Evolutionary conservation across 768 basidiomycete genomes (phyloP), one percentile per base, ranked within the genome.

Genomic region (Wakefieldia striispora): DNA sequence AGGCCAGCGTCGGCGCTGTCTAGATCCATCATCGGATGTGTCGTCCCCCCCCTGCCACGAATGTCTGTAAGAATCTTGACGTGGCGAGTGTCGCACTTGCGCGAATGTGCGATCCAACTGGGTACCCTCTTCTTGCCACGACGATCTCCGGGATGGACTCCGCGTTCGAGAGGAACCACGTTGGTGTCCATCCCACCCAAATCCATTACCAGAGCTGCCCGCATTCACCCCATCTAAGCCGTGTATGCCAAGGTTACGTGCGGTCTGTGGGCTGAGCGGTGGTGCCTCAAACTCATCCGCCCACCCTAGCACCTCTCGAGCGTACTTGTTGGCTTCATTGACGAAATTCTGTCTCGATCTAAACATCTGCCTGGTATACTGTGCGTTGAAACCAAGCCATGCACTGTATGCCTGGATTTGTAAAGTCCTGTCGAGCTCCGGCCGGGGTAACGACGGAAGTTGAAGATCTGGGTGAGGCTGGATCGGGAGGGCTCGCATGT

Each of bases 311-410:
- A 65, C 65, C 16, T 60, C 53, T 34, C 63, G 56, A 29, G 66
- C 71, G 50, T 70, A 76, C 50, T 47, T 55, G 47, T 73, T 74
- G 9, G 58, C 78, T 35, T 67, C 60, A 20, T 63, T 43, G 5
- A 83, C 78, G 17, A 78, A 68, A 14, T 69, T 59, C 37, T 63
- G 67, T 39, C 59, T 67, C 10, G 65, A 67, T 72, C 75, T 76
- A 36, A 65, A 60, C 46, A 79, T 45, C 8, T 52, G 44, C 56
- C 67, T 75, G 27, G 69, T 39, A 40, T 64, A 66, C 4, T 69
- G 61, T 17, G 78, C 75, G 61, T 83, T 83, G 61, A 79, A 84
- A 12, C 83, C 83, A 37, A 84, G 61, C 71, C 72, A 79, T 23
- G 80, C 75, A 29, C 71, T 68, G 56, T 84, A 85, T 1, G 77